Conservation (phyloP, 1,284 basidiomycete species). For the Fomes fomentarius region DNA sequence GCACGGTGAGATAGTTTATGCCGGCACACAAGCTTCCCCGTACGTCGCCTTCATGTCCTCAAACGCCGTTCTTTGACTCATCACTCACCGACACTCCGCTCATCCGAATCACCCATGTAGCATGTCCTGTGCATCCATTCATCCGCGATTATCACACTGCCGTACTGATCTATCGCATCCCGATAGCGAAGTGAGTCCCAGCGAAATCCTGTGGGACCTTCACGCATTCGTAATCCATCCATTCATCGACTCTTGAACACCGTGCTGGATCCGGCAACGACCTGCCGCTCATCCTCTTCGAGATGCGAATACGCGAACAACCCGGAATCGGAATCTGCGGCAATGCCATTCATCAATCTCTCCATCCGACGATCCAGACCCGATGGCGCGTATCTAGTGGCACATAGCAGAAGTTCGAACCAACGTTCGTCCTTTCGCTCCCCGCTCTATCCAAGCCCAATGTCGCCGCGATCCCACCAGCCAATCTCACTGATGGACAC, state of each 20-base stretch:
- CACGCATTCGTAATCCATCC: slow-evolving; percentile 9
- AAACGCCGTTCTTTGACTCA: not conserved
- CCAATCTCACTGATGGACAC: slow-evolving; percentile 5
- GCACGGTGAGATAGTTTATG: not conserved
- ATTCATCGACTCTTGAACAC: slow-evolving; percentile 3
- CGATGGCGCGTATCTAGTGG: not conserved
- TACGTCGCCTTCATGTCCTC: not conserved
- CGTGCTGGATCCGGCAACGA: slow-evolving; percentile 10
- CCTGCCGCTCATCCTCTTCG: not conserved
- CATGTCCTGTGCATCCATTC: slow-evolving; percentile 1
- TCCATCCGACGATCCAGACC: slow-evolving; percentile 8
- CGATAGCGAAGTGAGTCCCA: slow-evolving; percentile 7
- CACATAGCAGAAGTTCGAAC: slow-evolving; percentile 3
- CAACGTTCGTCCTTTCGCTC: slow-evolving; percentile 18
- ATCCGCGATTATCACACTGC: slow-evolving; percentile 8
- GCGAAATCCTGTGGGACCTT: slow-evolving; percentile 3
- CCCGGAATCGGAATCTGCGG: too few relatives aligned
- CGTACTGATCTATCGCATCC: slow-evolving; percentile 15
- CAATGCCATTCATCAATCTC: not conserved
- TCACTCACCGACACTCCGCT: not conserved
- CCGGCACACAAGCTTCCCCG: not conserved
- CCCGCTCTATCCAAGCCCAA: not conserved
- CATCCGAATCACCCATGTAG: not conserved
- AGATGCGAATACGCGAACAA: too few relatives aligned
- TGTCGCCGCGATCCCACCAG: not conserved